Base-by-base conservation (phyloP, 768 basidiomycete genomes). In the Leccinum pellstonianum region DNA sequence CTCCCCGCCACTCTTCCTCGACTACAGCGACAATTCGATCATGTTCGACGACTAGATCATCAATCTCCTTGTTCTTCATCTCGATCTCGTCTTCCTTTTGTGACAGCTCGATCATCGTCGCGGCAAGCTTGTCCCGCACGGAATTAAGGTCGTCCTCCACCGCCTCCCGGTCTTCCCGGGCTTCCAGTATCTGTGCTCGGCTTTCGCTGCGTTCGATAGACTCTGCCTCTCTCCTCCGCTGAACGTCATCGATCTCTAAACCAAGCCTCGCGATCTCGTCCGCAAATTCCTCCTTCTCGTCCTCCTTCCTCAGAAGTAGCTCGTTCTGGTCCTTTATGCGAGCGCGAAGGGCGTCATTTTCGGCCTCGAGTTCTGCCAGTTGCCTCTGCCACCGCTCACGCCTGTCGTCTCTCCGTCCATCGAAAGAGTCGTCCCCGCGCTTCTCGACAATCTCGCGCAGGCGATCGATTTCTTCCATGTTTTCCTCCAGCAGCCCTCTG, bases 1-100 rank as follows among this genome's bases (percentile, higher is more conserved):
- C 95, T 3, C 89, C 90, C 57, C 88, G 78, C 93, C 93, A 96
- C 66, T 92, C 91, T 47, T 87, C 83, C 66, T 93, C 91, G 7
- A 93, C 87, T 3, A 82, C 81, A 19, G 83, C 81, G 3, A 93
- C 83, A 55, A 91, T 87, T 29, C 83, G 80, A 55, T 86, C 80
- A 68, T 92, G 89, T 68, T 93, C 89, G 6, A 76, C 76, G 5
- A 93, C 80, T 49, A 96, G 72, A 52, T 95, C 90, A 3, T 90
- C 86, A 49, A 95, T 84, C 70, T 93, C 91, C 59, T 81, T 77
- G 57, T 82, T 82, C 77, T 90, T 89, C 71, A 86, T 77, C 55
- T 94, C 92, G 21, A 94, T 73, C 31, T 96, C 95, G 62, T 95
- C 90, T 66, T 95, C 91, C 73, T 85, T 90, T 72, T 91, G 87